A percentile compares a stretch with the other conserved stretches of the same genome.
Conservation (phyloP, 305 asterid species). For the Fraxinus greggii region DNA sequence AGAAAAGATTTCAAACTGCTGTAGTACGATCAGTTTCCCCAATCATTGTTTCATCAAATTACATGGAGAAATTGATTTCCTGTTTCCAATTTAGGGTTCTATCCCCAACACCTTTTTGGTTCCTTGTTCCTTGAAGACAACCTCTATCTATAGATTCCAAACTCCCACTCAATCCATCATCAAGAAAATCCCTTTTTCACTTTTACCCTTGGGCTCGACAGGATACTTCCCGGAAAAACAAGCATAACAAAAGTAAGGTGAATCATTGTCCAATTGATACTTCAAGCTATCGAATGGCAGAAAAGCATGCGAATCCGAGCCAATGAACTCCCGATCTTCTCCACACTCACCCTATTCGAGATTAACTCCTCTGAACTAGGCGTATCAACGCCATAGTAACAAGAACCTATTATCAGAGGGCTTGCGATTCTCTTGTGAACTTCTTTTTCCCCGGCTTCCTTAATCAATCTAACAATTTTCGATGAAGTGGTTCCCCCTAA, state of each 20-base stretch:
- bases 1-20: not conserved
- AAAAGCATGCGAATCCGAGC: constrained; percentile 53
- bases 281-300: constrained; percentile 39
- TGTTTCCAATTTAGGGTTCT: constrained; percentile 23
- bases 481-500: constrained; percentile 88
- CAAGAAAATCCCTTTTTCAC: constrained; percentile 72
- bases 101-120: constrained; percentile 19
- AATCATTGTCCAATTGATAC: constrained; percentile 32
- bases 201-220: constrained; percentile 55
- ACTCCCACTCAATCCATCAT: constrained; percentile 74
- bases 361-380: constrained; percentile 56
- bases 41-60: not conserved
- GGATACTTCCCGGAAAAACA: constrained; percentile 65
- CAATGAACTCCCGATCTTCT: constrained; percentile 70
- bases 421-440: constrained; percentile 68
- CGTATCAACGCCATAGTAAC: constrained; percentile 57
- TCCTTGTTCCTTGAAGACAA: constrained; percentile 45
- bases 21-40: not conserved
- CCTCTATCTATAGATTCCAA: constrained; percentile 65
- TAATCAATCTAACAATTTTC: constrained; percentile 73
- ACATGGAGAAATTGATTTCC: constrained; percentile 28
- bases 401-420: constrained; percentile 58
- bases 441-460: constrained; percentile 78
- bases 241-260: constrained; percentile 44
- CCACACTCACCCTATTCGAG: constrained; percentile 71